Evolutionary conservation across 2,329 filamentous ascomycete genomes (phyloP), one percentile per base, ranked within the genome.

Genomic region (Microsporum ferrugineum): DNA sequence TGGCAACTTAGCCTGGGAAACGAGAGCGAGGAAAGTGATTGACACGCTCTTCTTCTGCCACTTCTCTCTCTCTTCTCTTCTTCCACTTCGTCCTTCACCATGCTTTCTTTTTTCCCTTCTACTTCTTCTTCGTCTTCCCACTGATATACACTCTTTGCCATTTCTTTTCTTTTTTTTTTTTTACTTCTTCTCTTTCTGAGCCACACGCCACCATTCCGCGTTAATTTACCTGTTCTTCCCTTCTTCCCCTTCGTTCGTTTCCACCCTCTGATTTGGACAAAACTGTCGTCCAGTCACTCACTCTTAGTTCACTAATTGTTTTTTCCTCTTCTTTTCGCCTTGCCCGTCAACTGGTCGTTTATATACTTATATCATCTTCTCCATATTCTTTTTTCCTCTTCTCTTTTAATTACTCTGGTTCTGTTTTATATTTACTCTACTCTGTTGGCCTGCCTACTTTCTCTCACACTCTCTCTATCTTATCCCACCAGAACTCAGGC

Each of bases 301-400:
- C 61, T 66, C 61, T 57, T 51, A 63, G 62, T 61, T 61, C 55
- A 38, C 38, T 57, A 60, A 53, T 60, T 65, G 60, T 64, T 60
- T 60, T 62, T 65, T 58, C 60, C 58, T 62, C 33, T 59, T 51
- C 41, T 60, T 63, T 62, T 63, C 63, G 63, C 33, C 65, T 58
- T 57, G 55, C 55, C 55, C 57, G 31, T 53, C 43, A 51, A 29
- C 72, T 43, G 4, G 39, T 43, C 39, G 68, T 73, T 71, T 72
- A 69, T 70, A 70, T 63, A 64, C 64, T 66, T 65, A 66, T 62
- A 62, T 65, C 61, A 65, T 63, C 63, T 62, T 64, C 67, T 61
- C 63, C 58, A 45, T 60, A 65, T 63, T 63, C 62, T 63, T 58
- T 59, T 64, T 58, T 64, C 38, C 61, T 58, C 51, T 62, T 51